Evolutionary conservation across 2,329 filamentous ascomycete species (phyloP), one percentile per base, ranked within the genome.

Genomic region (Podosphaera aphanis): DNA sequence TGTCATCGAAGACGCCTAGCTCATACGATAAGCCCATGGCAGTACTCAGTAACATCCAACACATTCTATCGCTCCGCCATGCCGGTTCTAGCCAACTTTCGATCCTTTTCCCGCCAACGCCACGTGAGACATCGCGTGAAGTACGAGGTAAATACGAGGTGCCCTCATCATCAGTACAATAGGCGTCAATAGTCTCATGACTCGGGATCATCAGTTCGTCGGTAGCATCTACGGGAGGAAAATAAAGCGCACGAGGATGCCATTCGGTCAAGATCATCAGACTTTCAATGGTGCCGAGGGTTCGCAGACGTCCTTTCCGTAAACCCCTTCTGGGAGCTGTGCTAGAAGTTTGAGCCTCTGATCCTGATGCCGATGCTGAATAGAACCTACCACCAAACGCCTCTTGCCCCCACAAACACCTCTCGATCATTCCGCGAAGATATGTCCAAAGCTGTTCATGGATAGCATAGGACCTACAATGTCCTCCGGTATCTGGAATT

Each of bases 11-110:
- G 2, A 98, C 84, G 10, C 90, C 90, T 27, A 98, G 74, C 61
- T 98, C 90, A 53, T 93, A 93, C 0, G 83, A 84, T 33, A 95
- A 67, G 1, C 85, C 82, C 66, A 88, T 82, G 13, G 84, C 85
- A 33, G 85, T 92, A 57, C 84, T 92, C 25, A 95, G 70, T 13
- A 95, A 67, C 84, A 94, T 94, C 88, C 88, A 94, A 58, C 83
- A 93, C 83, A 94, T 93, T 46, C 85, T 80, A 57, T 94, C 88
- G 51, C 80, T 84, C 54, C 88, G 73, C 84, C 88, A 94, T 7
- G 84, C 88, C 2, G 90, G 90, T 60, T 98, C 90, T 3, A 95
- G 73, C 84, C 90, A 95, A 59, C 84, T 88, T 58, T 93, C 85
- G 51, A 94, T 90, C 23, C 85, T 70, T 59, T 82, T 79, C 8